Conservation (phyloP, 345 rosid species). For the Syzygium jambos region DNA sequence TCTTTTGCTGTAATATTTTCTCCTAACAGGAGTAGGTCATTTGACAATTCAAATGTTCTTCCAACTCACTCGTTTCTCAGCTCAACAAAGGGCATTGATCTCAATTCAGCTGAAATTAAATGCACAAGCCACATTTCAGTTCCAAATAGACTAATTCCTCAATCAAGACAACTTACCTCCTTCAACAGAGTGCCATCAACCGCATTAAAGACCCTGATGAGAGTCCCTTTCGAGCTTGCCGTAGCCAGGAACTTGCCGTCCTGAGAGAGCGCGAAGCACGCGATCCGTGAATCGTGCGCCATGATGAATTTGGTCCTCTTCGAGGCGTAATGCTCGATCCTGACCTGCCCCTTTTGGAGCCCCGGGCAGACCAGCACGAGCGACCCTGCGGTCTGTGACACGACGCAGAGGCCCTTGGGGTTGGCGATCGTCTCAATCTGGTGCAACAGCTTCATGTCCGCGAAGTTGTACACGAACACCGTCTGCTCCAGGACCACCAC, state of each 20-base stretch:
- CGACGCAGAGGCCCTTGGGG: conserved; percentile 87
- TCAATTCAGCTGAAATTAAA: background rate
- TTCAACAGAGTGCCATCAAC: conserved; percentile 68
- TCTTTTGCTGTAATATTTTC: background rate
- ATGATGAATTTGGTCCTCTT: conserved; percentile 80
- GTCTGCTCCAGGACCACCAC: conserved; percentile 77
- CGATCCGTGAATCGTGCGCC: conserved; percentile 96
- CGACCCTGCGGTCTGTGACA: conserved; percentile 70
- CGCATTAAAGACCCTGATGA: conserved; percentile 69
- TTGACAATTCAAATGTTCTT: background rate
- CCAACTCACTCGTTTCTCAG: background rate
- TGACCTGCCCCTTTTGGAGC: conserved; percentile 82
- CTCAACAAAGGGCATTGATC: background rate
- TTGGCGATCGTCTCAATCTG: conserved; percentile 87
- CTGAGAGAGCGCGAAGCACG: conserved; percentile 75
- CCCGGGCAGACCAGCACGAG: conserved; percentile 84
- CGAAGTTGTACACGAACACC: conserved; percentile 79
- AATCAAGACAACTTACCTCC: conserved; percentile 40
- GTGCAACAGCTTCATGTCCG: conserved; percentile 74
- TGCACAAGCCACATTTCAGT: background rate
- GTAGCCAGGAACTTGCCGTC: conserved; percentile 89
- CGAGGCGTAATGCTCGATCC: conserved; percentile 81
- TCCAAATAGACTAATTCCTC: background rate
- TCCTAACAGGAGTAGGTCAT: background rate
- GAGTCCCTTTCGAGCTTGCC: conserved; percentile 82